A percentile compares a stretch with the other conserved stretches of the same genome.
Evolutionary conservation across 108 stramenopile species (phyloP).

Genomic region (Cyclotella cryptica): DNA sequence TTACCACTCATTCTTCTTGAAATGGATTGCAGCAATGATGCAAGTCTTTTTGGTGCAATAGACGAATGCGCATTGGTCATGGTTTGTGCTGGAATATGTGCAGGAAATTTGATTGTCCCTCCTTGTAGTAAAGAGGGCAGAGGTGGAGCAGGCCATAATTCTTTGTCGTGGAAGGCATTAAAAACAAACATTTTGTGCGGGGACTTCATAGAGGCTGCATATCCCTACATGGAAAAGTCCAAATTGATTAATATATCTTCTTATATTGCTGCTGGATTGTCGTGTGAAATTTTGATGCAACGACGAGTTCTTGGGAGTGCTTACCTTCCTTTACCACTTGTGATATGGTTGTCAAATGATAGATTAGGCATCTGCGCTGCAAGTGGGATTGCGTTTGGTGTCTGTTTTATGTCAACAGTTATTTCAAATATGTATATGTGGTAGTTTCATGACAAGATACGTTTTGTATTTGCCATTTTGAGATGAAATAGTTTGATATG

Average conservation of each 20-base stretch:
- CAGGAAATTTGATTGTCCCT: conserved; percentile 53
- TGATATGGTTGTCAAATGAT: conserved; percentile 63
- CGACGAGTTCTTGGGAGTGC: conserved; percentile 53
- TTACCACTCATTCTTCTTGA: conserved; percentile 82
- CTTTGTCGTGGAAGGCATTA: conserved; percentile 62
- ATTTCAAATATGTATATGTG: conserved; percentile 7
- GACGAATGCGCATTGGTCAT: conserved; percentile 80
- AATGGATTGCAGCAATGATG: conserved; percentile 59
- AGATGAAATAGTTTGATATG: too few relatives aligned
- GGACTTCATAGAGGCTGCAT: conserved; percentile 88
- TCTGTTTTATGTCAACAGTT: conserved; percentile 56
- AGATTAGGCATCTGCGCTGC: conserved; percentile 46
- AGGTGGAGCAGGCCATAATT: conserved; percentile 6
- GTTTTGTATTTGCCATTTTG: too few relatives aligned
- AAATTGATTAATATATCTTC: conserved; percentile 60
- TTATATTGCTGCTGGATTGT: conserved; percentile 72
- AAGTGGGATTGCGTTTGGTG: conserved; percentile 50
- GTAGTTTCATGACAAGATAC: neutral
- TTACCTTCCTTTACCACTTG: conserved; percentile 68
- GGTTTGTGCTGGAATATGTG: conserved; percentile 83
- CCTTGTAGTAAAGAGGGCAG: conserved; percentile 7
- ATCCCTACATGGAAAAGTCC: conserved; percentile 80
- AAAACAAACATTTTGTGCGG: conserved; percentile 78
- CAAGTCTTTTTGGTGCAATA: conserved; percentile 72
- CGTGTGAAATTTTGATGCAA: conserved; percentile 47